Evolutionary conservation across 2,329 filamentous ascomycete species (phyloP), one percentile per base, ranked within the genome.

Genomic region (Grosmannia penicillata): DNA sequence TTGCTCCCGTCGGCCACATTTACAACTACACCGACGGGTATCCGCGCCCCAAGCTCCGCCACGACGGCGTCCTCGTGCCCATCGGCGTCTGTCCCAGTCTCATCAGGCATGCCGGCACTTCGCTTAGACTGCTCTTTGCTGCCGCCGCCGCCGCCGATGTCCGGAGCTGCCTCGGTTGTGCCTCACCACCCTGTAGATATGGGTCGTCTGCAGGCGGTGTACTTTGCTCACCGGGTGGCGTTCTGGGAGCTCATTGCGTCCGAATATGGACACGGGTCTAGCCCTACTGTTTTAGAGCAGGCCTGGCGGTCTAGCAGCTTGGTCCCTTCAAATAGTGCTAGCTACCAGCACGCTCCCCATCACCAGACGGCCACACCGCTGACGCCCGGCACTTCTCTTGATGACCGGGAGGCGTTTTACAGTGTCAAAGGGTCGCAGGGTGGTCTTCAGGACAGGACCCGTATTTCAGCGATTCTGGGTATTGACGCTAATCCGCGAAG

Each of bases 201-300:
- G 50, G 62, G 68, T 22, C 77, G 79, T 34, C 74, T 89, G 19
- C 70, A 75, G 34, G 65, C 70, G 43, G 72, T 86, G 47, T 87
- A 87, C 56, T 70, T 75, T 37, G 62, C 70, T 8, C 80, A 84
- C 57, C 74, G 79, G 31, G 64, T 68, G 36, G 70, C 72, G 8
- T 87, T 89, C 60, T 89, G 82, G 82, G 65, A 70, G 25, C 66
- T 71, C 34, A 70, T 89, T 26, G 80, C 81, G 23, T 62, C 71
- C 21, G 79, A 85, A 49, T 87, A 87, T 51, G 80, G 80, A 38
- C 56, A 62, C 13, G 70, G 74, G 25, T 66, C 67, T 2, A 76
- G 72, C 35, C 72, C 79, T 2, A 63, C 67, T 13, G 63, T 74
- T 25, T 64, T 85, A 17, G 80, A 84, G 58, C 75, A 78, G 52